Percentiles rank a stretch among this genome's conserved stretches.
These are phyloP conservation scores for Erodium maritimum DNA, from an alignment of 345 rosid genomes.

Conservation along the genomic window DNA sequence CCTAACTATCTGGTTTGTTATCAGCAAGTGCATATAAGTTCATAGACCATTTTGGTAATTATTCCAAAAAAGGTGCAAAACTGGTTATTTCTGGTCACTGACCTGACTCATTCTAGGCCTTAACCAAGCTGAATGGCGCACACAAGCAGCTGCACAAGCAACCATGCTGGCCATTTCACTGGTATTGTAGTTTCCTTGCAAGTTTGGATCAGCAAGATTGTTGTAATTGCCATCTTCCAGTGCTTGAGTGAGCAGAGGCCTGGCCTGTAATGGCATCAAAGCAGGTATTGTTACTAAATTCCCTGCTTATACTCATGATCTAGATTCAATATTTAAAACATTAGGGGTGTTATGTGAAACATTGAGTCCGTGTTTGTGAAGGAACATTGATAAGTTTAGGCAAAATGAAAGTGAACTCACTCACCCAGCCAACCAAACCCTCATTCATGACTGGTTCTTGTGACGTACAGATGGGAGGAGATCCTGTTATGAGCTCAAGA, in stretches of 20 bases:
- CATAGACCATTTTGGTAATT: no score
- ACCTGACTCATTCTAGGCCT: constrained; percentile 82
- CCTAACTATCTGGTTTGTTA: constrained; percentile 39
- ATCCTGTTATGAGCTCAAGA: constrained; percentile 67
- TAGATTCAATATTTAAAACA: no score
- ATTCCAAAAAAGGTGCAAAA: no score
- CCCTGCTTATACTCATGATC: no score
- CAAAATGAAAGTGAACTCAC: constrained; percentile 2
- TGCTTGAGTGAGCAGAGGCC: constrained; percentile 49
- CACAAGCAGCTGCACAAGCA: constrained; percentile 69
- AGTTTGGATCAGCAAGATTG: constrained; percentile 36
- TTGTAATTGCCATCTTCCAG: constrained; percentile 25
- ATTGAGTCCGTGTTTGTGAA: no score
- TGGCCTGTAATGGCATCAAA: constrained; percentile 24
- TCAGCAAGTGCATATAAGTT: background rate
- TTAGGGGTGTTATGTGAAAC: no score
- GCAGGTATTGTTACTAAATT: no score
- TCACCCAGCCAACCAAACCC: constrained; percentile 70
- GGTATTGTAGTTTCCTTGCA: constrained; percentile 31
- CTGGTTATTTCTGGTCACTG: background rate
- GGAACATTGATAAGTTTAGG: no score
- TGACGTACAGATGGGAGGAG: constrained; percentile 33
- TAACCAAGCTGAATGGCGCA: constrained; percentile 57
- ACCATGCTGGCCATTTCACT: constrained; percentile 51
- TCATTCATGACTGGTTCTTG: constrained; percentile 29